Conservation (phyloP, 495 filamentous ascomycete genomes). For the Diplogelasinospora grovesii region DNA sequence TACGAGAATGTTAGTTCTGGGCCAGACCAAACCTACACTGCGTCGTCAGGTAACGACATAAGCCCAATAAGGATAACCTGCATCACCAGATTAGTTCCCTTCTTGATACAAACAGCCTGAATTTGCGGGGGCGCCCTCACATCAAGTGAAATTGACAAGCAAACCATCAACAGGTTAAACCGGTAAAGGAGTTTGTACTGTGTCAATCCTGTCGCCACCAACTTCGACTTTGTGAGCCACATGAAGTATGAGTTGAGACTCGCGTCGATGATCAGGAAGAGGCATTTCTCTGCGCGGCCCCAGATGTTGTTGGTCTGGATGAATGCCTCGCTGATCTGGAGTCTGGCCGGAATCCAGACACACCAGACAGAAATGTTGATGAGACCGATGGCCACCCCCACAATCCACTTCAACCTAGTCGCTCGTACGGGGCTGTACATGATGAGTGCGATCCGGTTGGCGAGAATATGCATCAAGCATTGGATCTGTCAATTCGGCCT, state of each 20-base stretch:
- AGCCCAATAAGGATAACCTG: slow-evolving; percentile 22
- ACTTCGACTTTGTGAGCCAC: slow-evolving; percentile 34
- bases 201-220: slow-evolving; percentile 41
- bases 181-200: slow-evolving; percentile 43
- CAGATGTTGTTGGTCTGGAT: slow-evolving; percentile 38
- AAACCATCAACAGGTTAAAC: slow-evolving; percentile 46
- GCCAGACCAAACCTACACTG: slow-evolving; percentile 14
- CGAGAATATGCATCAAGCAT: slow-evolving; percentile 42
- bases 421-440: slow-evolving; percentile 25
- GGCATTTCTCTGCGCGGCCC: slow-evolving; percentile 43
- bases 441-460: slow-evolving; percentile 41
- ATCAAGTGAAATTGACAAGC: slow-evolving; percentile 44
- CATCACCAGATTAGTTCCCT: background rate
- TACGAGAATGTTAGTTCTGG: too few relatives aligned
- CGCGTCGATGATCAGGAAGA: slow-evolving; percentile 42
- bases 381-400: slow-evolving; percentile 31
- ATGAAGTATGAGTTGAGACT: slow-evolving; percentile 46
- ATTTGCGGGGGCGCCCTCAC: too few relatives aligned
- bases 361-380: slow-evolving; percentile 44
- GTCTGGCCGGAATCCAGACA: slow-evolving; percentile 45
- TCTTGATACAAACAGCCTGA: background rate
- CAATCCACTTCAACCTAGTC: slow-evolving; percentile 26
- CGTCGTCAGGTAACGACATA: slow-evolving; percentile 24
- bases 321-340: slow-evolving; percentile 25
- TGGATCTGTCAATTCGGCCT: slow-evolving; percentile 26